Conservation (phyloP, 805 yeast species). For the Scheffersomyces stipitis region DNA sequence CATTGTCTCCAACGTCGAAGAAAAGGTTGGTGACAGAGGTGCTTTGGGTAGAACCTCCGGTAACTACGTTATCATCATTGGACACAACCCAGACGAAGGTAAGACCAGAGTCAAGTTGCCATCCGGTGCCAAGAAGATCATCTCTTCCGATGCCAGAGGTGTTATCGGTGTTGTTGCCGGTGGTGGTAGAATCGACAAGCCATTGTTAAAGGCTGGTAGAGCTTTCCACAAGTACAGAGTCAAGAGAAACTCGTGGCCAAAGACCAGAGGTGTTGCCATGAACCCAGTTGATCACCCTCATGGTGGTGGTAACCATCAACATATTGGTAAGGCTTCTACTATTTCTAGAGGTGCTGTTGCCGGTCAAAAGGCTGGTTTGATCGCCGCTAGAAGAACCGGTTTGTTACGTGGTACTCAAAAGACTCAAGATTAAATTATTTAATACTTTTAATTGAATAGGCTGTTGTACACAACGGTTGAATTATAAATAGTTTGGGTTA, state of each 20-base stretch:
- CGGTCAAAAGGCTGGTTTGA: slow-evolving; percentile 99
- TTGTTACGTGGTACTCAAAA: slow-evolving; percentile 99
- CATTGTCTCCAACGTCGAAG: slow-evolving; percentile 96
- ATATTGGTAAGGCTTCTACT: slow-evolving; percentile 99
- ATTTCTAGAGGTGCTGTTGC: slow-evolving; percentile 99
- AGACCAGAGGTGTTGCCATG: slow-evolving; percentile 99
- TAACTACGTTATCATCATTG: slow-evolving; percentile 97
- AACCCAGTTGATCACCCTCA: slow-evolving; percentile 99
- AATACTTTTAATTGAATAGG: slow-evolving; percentile 1
- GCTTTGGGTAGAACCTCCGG: slow-evolving; percentile 99
- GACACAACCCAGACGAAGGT: slow-evolving; percentile 99
- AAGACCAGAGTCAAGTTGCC: slow-evolving; percentile 99
- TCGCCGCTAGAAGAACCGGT: slow-evolving; percentile 99
- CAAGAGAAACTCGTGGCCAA: slow-evolving; percentile 99
- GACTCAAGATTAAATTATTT: slow-evolving; percentile 43
- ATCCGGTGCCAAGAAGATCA: slow-evolving; percentile 97
- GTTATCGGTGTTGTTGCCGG: slow-evolving; percentile 99
- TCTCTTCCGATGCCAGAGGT: slow-evolving; percentile 97
- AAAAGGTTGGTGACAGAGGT: slow-evolving; percentile 99
- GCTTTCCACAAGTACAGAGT: slow-evolving; percentile 99
- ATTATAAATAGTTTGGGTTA: background rate
- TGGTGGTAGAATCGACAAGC: slow-evolving; percentile 99
- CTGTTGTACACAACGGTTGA: background rate
- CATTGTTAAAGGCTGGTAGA: slow-evolving; percentile 99
- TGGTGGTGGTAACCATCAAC: slow-evolving; percentile 99